Evolutionary conservation across 2,329 filamentous ascomycete genomes (phyloP), one percentile per base, ranked within the genome.

Genomic region (Ophiocordyceps sinensis): DNA sequence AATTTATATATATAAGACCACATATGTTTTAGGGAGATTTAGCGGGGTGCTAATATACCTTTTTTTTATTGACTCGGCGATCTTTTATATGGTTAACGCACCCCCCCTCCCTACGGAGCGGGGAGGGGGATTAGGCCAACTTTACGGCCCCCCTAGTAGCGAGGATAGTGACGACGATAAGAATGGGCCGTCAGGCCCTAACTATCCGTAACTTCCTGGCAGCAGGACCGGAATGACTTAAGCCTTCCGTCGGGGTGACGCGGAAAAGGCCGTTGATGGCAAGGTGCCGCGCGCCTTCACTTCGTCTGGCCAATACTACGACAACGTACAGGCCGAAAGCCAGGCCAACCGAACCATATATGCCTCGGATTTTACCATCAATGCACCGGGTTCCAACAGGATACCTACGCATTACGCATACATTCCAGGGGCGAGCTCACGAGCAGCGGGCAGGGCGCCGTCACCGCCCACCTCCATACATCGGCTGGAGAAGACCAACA

Each of bases 361-460:
- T 13, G 31, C n/a, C 10, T 15, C 37, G 1, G 36, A 42, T 21
- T 23, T 26, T 26, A 26, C 23, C 23, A 26, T 26, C 3, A 26
- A 26, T 26, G 23, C 28, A 28, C 36, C 12, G 8, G 17, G 7
- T 3, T 29, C 41, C 37, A 5, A 39, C 13, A 59, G 47, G 1
- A 55, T 72, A 35, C 69, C 69, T 0, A 57, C 66, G 0, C 70
- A 73, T 44, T 65, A 63, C 1, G 70, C 70, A 0, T 73, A 73
- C 39, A 60, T 41, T 2, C 39, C 44, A 5, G 28, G 28, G 15
- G 23, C 39, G 3, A 8, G 1, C 9, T 41, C 34, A 2, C 26
- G 34, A 11, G 17, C 38, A 21, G 36, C 41, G 28, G 37, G 14
- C 3, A 42, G 35, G 21, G 36, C 43, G 2, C 45, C 45, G 12